These are phyloP conservation scores for Candida sphagnicola DNA, from an alignment of 805 yeast species.

Conservation along the genomic window DNA sequence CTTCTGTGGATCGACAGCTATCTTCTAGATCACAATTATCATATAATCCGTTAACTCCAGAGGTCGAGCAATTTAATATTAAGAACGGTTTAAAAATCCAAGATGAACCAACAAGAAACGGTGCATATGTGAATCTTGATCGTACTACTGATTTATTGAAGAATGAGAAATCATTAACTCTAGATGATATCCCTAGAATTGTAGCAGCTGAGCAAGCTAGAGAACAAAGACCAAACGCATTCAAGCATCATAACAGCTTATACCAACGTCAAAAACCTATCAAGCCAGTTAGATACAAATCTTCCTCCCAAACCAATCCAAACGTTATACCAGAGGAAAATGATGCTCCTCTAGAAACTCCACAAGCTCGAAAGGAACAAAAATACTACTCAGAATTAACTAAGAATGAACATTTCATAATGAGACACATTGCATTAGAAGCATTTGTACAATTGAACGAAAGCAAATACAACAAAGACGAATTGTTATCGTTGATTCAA, in stretches of 20 bases:
- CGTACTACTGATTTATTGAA: conserved; percentile 68
- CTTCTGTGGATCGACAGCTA: conserved; percentile 18
- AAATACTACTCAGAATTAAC: conserved; percentile 64
- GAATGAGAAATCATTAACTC: conserved; percentile 79
- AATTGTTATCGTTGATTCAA: conserved; percentile 39
- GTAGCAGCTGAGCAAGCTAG: conserved; percentile 97
- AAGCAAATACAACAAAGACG: conserved; percentile 24
- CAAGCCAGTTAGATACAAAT: conserved; percentile 4
- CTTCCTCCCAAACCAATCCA: conserved; percentile 4
- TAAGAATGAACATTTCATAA: conserved; percentile 51
- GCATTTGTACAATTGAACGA: conserved; percentile 37
- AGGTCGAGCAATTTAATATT: conserved; percentile 24
- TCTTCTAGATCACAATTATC: conserved; percentile 27
- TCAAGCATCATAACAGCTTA: conserved; percentile 65
- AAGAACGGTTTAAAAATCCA: conserved; percentile 23
- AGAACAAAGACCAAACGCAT: conserved; percentile 89
- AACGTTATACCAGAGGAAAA: conserved; percentile 7
- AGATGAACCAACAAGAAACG: conserved; percentile 38
- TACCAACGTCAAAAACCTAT: conserved; percentile 28
- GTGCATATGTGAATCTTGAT: conserved; percentile 40
- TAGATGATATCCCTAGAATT: conserved; percentile 95
- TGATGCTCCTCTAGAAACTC: conserved; percentile 3
- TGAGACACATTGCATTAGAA: conserved; percentile 57
- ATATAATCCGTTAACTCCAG: conserved; percentile 15
- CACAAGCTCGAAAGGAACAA: conserved; percentile 11